Conservation (phyloP, 495 filamentous ascomycete species). For the Lindgomyces ingoldianus region DNA sequence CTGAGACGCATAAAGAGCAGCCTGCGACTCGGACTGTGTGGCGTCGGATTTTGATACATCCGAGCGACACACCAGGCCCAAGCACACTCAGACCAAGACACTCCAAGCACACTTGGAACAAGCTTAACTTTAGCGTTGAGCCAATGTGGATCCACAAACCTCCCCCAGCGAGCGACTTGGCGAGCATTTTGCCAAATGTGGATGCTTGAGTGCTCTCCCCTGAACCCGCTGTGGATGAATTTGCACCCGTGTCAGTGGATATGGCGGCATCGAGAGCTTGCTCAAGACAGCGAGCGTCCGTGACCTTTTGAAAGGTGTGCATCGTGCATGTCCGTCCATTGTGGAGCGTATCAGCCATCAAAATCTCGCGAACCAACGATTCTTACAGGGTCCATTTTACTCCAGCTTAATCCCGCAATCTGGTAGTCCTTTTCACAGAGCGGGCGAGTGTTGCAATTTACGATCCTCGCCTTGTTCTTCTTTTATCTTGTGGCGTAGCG, state of each 20-base stretch:
- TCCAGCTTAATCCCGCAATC: neutral
- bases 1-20: conserved; percentile 11
- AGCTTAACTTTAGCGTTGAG: conserved; percentile 31
- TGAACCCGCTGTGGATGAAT: neutral
- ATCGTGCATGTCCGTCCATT: neutral
- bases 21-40: conserved; percentile 32
- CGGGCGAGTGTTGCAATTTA: neutral
- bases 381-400: no score
- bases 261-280: neutral
- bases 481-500: neutral
- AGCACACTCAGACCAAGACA: conserved; percentile 34
- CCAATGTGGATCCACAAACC: conserved; percentile 20
- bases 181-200: neutral
- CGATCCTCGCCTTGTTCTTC: neutral
- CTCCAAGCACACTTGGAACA: conserved; percentile 35
- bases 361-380: neutral
- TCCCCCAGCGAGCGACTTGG: neutral
- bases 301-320: neutral
- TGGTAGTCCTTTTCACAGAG: neutral
- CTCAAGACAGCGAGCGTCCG: neutral
- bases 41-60: conserved; percentile 37
- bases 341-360: neutral
- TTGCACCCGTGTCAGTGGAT: neutral
- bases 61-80: conserved; percentile 11
- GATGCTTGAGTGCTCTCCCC: neutral